Evolutionary conservation across 2,329 filamentous ascomycete species (phyloP), one percentile per base, ranked within the genome.

Genomic region (Dothistroma septosporum): DNA sequence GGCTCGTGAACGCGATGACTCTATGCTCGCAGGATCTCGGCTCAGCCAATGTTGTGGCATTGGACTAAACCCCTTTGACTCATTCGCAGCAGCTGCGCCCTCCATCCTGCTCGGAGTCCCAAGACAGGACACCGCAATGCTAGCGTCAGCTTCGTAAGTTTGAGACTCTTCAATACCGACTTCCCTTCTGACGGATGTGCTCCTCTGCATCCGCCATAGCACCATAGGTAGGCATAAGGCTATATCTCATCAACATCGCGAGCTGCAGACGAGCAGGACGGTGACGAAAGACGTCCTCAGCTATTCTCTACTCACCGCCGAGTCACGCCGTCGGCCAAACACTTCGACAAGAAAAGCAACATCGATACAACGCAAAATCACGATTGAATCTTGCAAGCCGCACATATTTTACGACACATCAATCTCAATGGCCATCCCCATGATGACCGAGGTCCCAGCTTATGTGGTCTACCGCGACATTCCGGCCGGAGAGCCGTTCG

Each of bases 391-490:
- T 21, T 50, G 47, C 47, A 32, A 50, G 47, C 47, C 12, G 50
- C 50, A 53, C 19, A 24, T 35, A 10, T 33, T 2, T 16, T 14
- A 16, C 24, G 5, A 16, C 3, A 32, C 31, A 53, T 35, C 50
- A 53, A 12, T 53, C n/a, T 28, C 60, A 62, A 68, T 68, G 68
- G 62, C 65, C 24, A 52, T 66, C 54, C 57, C 65, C 19, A 44
- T 50, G 59, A 55, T 65, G 41, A 35, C 55, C 11, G 60, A 59
- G 3, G 58, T 65, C 28, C 68, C 69, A 8, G 59, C 62, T 46
- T 75, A 73, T 66, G 55, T 72, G 58, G 68, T 75, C 66, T 74
- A 73, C 69, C 72, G 73, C 59, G 70, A 73, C 32, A 62, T 65
- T n/a, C 44, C 61, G 10, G 33, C 67, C 4, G 69, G 68, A 49